Evolutionary conservation across 2,329 filamentous ascomycete genomes (phyloP).

Genomic region (Aspergillus intermedius): DNA sequence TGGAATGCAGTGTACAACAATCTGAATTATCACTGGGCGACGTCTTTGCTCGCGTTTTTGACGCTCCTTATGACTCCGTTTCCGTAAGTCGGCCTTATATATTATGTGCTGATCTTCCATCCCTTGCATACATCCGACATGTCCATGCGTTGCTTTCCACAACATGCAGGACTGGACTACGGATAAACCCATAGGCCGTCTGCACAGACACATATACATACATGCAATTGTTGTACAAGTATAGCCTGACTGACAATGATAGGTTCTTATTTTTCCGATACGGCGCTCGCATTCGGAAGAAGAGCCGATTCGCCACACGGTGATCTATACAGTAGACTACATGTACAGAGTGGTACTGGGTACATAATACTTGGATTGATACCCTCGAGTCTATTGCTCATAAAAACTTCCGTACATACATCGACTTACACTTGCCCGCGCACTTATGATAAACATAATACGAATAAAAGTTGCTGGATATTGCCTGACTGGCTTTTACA

Average conservation of each 20-base stretch:
- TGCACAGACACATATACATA: conserved; percentile 1
- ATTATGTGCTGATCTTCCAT: background rate
- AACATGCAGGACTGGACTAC: background rate
- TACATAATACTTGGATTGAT: background rate
- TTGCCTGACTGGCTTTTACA: no score
- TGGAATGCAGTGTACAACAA: conserved; percentile 38
- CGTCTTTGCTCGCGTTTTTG: conserved; percentile 38
- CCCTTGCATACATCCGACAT: no score
- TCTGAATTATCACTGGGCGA: conserved; percentile 43
- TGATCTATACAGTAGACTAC: background rate
- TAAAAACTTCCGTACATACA: background rate
- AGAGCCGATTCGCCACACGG: conserved; percentile 33
- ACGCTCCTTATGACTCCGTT: conserved; percentile 41
- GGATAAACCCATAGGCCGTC: no score
- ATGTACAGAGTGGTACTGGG: background rate
- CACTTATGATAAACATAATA: no score
- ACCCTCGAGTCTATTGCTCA: no score
- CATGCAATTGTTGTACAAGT: background rate
- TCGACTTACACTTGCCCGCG: background rate
- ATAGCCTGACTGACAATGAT: background rate
- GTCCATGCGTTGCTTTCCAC: no score
- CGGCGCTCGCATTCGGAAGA: conserved; percentile 35
- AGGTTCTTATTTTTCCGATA: conserved; percentile 42
- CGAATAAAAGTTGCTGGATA: no score
- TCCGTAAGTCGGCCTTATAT: conserved; percentile 31